Evolutionary conservation across 2,329 filamentous ascomycete genomes (phyloP), one percentile per base, ranked within the genome.

Genomic region (Sclerotinia trifoliorum): DNA sequence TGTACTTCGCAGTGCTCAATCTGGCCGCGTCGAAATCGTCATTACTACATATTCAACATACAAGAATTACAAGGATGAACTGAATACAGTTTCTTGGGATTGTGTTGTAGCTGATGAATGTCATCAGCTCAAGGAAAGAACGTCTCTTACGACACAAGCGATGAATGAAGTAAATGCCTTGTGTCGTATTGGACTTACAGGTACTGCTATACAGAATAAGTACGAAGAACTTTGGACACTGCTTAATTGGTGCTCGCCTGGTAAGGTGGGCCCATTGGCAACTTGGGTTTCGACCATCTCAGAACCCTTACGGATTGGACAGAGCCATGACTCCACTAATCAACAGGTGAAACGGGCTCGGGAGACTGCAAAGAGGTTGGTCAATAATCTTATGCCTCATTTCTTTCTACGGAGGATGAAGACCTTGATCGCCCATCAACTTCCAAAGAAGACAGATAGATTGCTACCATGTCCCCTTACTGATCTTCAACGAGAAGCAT

Each of bases 201-300:
- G 95, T 2, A 99, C 95, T 0, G 94, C 94, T 0, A 97, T 99
- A 56, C 95, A 99, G 77, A 99, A 99, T 79, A 95, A 92, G 73
- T 99, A 99, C 77, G 93, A 97, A 77, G 95, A 99, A 78, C 84
- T 99, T 0, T 99, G 94, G 94, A 96, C 93, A 0, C 83, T 99
- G 0, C 82, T 99, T 3, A 96, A 99, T 77, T 99, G 95, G 95
- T 94, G 93, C 0, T 95, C 96, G 73, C 95, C 95, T 0, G 94
- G 93, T 0, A 80, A 84, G 58, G 84, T 90, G 71, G 88, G 88
- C 0, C 86, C 88, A 0, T 80, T 91, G 13, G 81, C 85, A 6
- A 90, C 91, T 54, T 99, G 95, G 95, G 90, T 88, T 74, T 83
- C 85, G 26, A 88, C 86, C 49, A 92, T 99, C 69, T 89, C 89